Percentiles rank a stretch among this genome's conserved stretches.
Conservation (phyloP, 177 flowering plant genomes). For the Vitis hybrid region DNA sequence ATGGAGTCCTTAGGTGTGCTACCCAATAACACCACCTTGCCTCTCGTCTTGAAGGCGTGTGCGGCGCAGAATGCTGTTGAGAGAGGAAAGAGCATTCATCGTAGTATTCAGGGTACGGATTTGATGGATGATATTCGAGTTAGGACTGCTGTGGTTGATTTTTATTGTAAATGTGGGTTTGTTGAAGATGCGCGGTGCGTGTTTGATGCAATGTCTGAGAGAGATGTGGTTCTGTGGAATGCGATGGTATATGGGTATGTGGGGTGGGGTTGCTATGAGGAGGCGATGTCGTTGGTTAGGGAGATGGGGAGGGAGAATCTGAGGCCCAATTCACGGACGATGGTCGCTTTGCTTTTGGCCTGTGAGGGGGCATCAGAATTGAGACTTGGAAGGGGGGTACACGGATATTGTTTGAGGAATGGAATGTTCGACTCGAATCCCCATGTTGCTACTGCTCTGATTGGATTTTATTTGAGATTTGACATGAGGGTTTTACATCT, state of each 20-base stretch:
- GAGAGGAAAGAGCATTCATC: slow-evolving; percentile 31
- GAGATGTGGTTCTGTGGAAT: slow-evolving; percentile 48
- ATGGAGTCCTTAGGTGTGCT: slow-evolving; percentile 34
- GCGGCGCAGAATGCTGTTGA: slow-evolving; percentile 26
- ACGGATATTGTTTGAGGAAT: slow-evolving; percentile 53
- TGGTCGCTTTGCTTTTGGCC: slow-evolving; percentile 46
- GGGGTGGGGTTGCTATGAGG: slow-evolving; percentile 23
- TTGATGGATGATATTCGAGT: slow-evolving; percentile 35
- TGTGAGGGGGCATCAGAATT: slow-evolving; percentile 30
- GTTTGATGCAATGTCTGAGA: slow-evolving; percentile 39
- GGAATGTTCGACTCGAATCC: slow-evolving; percentile 31
- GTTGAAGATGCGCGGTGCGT: slow-evolving; percentile 33
- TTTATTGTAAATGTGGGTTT: slow-evolving; percentile 46
- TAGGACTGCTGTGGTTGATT: slow-evolving; percentile 40
- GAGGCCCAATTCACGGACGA: slow-evolving; percentile 40
- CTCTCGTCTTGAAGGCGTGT: slow-evolving; percentile 43
- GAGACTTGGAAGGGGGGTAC: slow-evolving; percentile 43
- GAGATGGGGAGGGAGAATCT: slow-evolving; percentile 35
- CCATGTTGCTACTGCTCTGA: slow-evolving; percentile 50
- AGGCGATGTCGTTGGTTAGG: slow-evolving; percentile 33
- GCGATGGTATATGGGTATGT: slow-evolving; percentile 48
- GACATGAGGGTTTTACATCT: slow-evolving; percentile 22
- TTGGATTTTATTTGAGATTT: slow-evolving; percentile 47
- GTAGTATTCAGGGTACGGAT: slow-evolving; percentile 4
- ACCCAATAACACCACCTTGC: slow-evolving; percentile 25